Evolutionary conservation across 345 rosid genomes (phyloP).

Genomic region (Citrus australasica): DNA sequence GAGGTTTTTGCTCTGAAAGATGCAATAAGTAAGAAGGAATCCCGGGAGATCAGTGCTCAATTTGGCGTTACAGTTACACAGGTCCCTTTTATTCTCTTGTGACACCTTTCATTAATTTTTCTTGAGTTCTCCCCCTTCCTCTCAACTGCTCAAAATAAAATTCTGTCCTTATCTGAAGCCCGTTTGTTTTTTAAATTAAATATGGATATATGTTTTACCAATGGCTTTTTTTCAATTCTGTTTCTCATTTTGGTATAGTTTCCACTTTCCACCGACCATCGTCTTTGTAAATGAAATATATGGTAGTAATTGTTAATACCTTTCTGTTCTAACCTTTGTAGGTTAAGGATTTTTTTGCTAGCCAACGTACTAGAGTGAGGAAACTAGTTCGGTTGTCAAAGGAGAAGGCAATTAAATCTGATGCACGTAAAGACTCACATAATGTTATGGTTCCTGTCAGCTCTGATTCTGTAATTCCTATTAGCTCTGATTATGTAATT

Average conservation of each 20-base stretch:
- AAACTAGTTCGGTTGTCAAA: constrained; percentile 71
- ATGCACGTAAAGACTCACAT: constrained; percentile 23
- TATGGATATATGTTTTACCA: background rate
- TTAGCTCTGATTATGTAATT: constrained; percentile 33
- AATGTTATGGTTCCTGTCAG: constrained; percentile 26
- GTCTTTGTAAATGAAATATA: background rate
- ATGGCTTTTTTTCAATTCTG: background rate
- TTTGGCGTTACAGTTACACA: constrained; percentile 85
- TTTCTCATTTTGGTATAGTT: background rate
- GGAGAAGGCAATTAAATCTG: constrained; percentile 58
- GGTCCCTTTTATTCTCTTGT: constrained; percentile 34
- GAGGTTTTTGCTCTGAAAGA: constrained; percentile 88
- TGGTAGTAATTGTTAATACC: background rate
- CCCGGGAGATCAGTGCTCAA: constrained; percentile 85
- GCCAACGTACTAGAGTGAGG: constrained; percentile 87
- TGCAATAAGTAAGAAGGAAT: constrained; percentile 90
- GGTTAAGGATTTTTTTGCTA: constrained; percentile 87
- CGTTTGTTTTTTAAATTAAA: background rate
- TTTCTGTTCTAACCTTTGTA: constrained; percentile 24
- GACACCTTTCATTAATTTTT: background rate
- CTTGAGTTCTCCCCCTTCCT: background rate
- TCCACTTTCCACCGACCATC: background rate
- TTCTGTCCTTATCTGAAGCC: background rate
- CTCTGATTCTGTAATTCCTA: constrained; percentile 34
- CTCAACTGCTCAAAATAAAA: background rate